A percentile compares a stretch with the other conserved stretches of the same genome.
Evolutionary conservation across 768 basidiomycete genomes (phyloP).

Genomic region (Pulveroboletus frians): DNA sequence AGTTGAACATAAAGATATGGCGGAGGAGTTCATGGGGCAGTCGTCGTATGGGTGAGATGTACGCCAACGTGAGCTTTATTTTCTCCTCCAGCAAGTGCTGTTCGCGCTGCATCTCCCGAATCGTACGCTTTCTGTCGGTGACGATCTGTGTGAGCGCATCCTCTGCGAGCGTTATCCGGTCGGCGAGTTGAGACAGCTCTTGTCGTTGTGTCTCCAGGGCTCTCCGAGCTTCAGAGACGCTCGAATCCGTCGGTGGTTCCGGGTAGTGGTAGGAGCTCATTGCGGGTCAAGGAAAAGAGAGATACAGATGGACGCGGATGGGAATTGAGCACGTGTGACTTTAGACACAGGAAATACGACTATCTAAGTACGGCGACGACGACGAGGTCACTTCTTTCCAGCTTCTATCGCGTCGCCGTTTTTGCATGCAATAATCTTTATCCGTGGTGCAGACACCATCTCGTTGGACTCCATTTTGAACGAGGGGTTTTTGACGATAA

Average conservation of each 20-base stretch:
- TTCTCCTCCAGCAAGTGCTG: constrained; percentile 44
- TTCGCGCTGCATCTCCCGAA: constrained; percentile 50
- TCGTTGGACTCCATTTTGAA: constrained; percentile 97
- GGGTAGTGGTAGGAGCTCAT: constrained; percentile 34
- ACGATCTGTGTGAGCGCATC: constrained; percentile 55
- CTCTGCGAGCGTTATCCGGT: constrained; percentile 51
- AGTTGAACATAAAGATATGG: constrained; percentile 65
- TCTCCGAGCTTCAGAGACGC: constrained; percentile 48
- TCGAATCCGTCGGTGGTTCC: constrained; percentile 56
- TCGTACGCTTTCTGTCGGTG: constrained; percentile 46
- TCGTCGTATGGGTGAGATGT: constrained; percentile 66
- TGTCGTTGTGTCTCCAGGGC: constrained; percentile 34
- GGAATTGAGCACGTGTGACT: constrained; percentile 28
- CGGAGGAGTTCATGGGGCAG: constrained; percentile 70
- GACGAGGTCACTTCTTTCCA: constrained; percentile 60
- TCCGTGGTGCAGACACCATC: constrained; percentile 64
- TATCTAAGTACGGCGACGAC: too few relatives aligned
- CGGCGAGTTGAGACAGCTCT: constrained; percentile 31
- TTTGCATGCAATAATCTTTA: constrained; percentile 99
- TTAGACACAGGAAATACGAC: too few relatives aligned
- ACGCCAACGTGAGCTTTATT: constrained; percentile 50
- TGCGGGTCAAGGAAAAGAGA: constrained; percentile 8
- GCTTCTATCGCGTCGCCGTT: constrained; percentile 84
- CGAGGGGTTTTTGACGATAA: constrained; percentile 85
- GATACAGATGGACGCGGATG: constrained; percentile 18